Evolutionary conservation across 2,329 filamentous ascomycete genomes (phyloP), one percentile per base, ranked within the genome.

Genomic region (Sphaerostilbella broomeana): DNA sequence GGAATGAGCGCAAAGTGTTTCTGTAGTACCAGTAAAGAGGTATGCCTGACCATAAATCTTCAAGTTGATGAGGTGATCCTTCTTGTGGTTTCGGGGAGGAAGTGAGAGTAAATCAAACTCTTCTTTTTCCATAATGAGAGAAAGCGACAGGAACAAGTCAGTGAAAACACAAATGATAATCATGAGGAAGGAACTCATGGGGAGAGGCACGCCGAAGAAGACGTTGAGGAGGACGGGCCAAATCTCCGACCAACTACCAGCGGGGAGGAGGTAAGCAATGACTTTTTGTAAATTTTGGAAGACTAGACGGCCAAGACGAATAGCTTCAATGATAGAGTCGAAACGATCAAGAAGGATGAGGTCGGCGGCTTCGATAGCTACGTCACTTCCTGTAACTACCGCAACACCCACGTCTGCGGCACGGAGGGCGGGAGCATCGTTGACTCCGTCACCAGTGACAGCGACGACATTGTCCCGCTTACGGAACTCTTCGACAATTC

Each of bases 361-460:
- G 44, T 84, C 79, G 0, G 79, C 79, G 0, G 74, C 74, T 26
- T 68, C 65, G 45, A 80, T 82, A 15, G 79, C 78, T 3, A 83
- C 77, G 41, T 83, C 79, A 4, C 72, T 77, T 4, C 79, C 78
- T 0, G 71, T 64, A 6, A 77, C 77, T 63, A 83, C 77, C 4
- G 77, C 77, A 39, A 86, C 83, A n/a, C 79, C 79, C 0, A 82
- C 77, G 46, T 82, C 78, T 1, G 79, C 78, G 21, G 76, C 77
- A 35, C 78, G 78, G 22, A 83, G 63, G 2, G 79, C 79, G 1
- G 79, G 79, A 0, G 77, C 79, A 44, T 83, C 79, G 41, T 83
- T 82, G 7, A 79, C 81, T 8, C 79, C 79, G 45, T 87, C 82
- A 20, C 82, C 83, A n/a, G 81, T 86, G 65, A 86, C 83, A 22